Percentiles rank a stretch among this genome's conserved stretches.
Conservation (phyloP, 2,329 filamentous ascomycete genomes). For the Albophoma yamanashiensis region DNA sequence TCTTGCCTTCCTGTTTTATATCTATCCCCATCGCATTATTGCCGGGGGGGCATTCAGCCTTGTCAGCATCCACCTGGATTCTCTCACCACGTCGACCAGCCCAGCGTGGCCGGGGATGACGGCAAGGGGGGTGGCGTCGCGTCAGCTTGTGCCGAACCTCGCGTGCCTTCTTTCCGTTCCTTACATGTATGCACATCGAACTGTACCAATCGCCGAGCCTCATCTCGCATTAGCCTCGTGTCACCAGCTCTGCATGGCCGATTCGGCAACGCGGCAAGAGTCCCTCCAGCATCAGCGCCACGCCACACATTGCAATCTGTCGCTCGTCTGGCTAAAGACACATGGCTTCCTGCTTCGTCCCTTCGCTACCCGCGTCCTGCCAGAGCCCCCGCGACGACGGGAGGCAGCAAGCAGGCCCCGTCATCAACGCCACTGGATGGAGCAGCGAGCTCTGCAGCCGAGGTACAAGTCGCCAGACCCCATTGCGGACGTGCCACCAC, state of each 20-base stretch:
- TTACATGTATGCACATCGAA: neutral
- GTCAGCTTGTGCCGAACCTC: neutral
- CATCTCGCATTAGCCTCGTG: neutral
- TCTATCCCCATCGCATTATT: neutral
- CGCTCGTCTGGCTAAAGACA: neutral
- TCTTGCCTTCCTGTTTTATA: neutral
- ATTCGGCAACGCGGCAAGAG: neutral
- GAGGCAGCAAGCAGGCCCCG: neutral
- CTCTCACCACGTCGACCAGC: neutral
- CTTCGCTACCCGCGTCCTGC: neutral
- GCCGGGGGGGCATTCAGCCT: neutral
- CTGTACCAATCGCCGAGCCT: neutral
- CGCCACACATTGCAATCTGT: neutral
- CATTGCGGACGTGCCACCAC: neutral
- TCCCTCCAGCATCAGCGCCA: neutral
- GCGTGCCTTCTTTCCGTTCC: neutral
- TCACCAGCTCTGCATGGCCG: neutral
- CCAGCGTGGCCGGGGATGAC: neutral
- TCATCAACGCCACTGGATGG: neutral
- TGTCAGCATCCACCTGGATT: neutral
- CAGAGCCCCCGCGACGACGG: neutral
- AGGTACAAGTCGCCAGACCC: neutral
- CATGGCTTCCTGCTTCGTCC: neutral
- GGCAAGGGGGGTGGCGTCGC: too few relatives aligned
- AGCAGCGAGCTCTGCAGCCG: neutral